Evolutionary conservation across 2,329 filamentous ascomycete species (phyloP), one percentile per base, ranked within the genome.

Genomic region (Rutstroemia sp.): DNA sequence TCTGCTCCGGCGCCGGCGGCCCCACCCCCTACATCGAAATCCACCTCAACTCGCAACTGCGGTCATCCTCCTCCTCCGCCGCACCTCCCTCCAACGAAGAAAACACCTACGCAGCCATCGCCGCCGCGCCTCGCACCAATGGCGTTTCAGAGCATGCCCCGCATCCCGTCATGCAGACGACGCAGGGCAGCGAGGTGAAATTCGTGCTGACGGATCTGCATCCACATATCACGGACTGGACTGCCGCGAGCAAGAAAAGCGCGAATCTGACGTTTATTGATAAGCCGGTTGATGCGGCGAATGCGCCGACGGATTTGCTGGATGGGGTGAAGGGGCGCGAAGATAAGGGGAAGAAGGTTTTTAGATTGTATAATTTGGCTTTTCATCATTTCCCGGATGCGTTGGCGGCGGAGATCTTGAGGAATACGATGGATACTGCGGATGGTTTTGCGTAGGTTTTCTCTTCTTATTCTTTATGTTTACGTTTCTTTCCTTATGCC

Each of bases 371-470:
- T 70, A 88, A 86, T 67, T 75, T 90, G 2, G 81, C 86, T 1
- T 92, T 92, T 66, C 88, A 91, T 70, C 87, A 91, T 71, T 91
- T 91, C 63, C 79, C 83, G 59, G 84, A 90, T 65, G 71, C 72
- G 4, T 70, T 83, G 18, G 87, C 85, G 0, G 72, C 69, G 25
- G 74, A 76, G 8, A 85, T 90, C 30, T 68, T 92, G 34, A 75
- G 74, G 52, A 83, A 87, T 67, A 86, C 85, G 0, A 70, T 89
- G 39, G 75, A 81, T 63, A 87, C 80, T 0, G 79, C 81, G 52
- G 79, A 87, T 59, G 86, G 81, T 0, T 85, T 90, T 63, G 85
- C 27, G 27, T 30, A 30, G 79, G 74, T 76, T 61, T 63, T 69
- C 30, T 45, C 19, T 19, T 45, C 9, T 45, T 45, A 6, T 21